phyloP scores from a whole-genome alignment of 176 grass and related monocot species.

The Oryza australiensis region DNA sequence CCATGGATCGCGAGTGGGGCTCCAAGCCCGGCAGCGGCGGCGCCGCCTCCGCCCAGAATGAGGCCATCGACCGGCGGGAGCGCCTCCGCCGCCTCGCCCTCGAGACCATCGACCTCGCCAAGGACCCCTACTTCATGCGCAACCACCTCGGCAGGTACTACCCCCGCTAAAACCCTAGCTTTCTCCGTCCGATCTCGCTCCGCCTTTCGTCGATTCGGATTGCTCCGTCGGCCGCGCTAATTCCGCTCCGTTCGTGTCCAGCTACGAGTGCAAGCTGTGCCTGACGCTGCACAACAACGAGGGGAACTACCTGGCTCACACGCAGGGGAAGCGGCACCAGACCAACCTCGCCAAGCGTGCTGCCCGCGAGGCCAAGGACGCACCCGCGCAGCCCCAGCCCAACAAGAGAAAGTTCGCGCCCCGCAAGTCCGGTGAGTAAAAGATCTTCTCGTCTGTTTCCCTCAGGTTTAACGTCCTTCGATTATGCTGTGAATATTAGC shows the following conservation, averaged over 20 bases:
- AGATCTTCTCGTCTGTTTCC: neutral
- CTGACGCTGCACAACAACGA: slow-evolving; percentile 98
- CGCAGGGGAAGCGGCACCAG: slow-evolving; percentile 96
- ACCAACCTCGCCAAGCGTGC: slow-evolving; percentile 97
- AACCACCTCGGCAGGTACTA: slow-evolving; percentile 92
- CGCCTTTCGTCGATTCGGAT: neutral
- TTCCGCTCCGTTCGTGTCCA: slow-evolving; percentile 21
- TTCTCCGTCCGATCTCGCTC: neutral
- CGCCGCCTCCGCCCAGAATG: slow-evolving; percentile 85
- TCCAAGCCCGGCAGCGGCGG: slow-evolving; percentile 96
- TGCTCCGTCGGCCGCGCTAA: neutral
- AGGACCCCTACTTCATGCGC: slow-evolving; percentile 99
- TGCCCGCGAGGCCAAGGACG: slow-evolving; percentile 90
- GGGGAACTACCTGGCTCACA: slow-evolving; percentile 96
- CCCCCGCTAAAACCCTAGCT: slow-evolving; percentile 33
- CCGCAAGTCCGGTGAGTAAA: slow-evolving; percentile 74
- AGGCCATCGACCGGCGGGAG: slow-evolving; percentile 96
- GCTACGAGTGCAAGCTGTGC: slow-evolving; percentile 96
- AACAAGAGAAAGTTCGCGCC: slow-evolving; percentile 88
- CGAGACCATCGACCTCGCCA: slow-evolving; percentile 97
- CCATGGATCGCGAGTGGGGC: slow-evolving; percentile 97
- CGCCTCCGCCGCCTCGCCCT: slow-evolving; percentile 88
- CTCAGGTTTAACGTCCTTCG: neutral
- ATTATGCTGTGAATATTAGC: neutral
- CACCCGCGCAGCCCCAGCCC: slow-evolving; percentile 87